These are phyloP conservation scores for Lachancea sp. DNA, from an alignment of 805 yeast genomes.

Conservation along the genomic window DNA sequence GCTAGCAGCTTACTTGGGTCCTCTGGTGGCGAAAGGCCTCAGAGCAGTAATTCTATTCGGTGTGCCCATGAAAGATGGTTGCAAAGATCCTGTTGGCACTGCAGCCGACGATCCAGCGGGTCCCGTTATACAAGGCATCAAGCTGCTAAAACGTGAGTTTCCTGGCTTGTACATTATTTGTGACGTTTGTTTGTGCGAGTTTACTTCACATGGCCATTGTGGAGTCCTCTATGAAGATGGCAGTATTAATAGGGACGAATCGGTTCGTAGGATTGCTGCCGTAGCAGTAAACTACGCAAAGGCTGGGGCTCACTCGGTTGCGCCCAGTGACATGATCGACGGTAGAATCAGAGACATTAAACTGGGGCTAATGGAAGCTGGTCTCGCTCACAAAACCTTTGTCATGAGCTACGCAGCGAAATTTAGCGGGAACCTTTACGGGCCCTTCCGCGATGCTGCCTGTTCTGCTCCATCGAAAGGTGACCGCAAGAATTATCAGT, in stretches of 20 bases:
- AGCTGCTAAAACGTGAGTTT: constrained; percentile 53
- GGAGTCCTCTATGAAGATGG: constrained; percentile 89
- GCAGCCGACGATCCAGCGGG: constrained; percentile 95
- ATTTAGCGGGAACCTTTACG: constrained; percentile 84
- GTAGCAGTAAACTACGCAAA: constrained; percentile 92
- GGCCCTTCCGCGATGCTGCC: constrained; percentile 98
- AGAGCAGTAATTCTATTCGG: constrained; percentile 87
- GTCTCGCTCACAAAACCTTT: constrained; percentile 79
- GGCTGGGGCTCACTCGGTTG: constrained; percentile 94
- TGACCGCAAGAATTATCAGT: constrained; percentile 86
- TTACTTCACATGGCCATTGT: constrained; percentile 97
- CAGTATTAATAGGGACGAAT: constrained; percentile 61
- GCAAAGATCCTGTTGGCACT: constrained; percentile 76
- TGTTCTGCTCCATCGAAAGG: constrained; percentile 85
- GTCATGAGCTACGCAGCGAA: constrained; percentile 94
- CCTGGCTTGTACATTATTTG: constrained; percentile 85
- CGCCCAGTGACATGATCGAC: constrained; percentile 97
- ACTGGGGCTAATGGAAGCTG: constrained; percentile 69
- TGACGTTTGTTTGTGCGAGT: constrained; percentile 95
- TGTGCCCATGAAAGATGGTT: constrained; percentile 69
- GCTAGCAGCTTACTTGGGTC: constrained; percentile 61
- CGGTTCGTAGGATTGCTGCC: constrained; percentile 81
- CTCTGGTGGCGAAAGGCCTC: constrained; percentile 74
- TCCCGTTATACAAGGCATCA: constrained; percentile 81
- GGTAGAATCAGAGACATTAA: constrained; percentile 90